Percentiles rank a stretch among this genome's conserved stretches.
Evolutionary conservation across 441 rosid species (phyloP).

Genomic region (Mallotus japonicus): DNA sequence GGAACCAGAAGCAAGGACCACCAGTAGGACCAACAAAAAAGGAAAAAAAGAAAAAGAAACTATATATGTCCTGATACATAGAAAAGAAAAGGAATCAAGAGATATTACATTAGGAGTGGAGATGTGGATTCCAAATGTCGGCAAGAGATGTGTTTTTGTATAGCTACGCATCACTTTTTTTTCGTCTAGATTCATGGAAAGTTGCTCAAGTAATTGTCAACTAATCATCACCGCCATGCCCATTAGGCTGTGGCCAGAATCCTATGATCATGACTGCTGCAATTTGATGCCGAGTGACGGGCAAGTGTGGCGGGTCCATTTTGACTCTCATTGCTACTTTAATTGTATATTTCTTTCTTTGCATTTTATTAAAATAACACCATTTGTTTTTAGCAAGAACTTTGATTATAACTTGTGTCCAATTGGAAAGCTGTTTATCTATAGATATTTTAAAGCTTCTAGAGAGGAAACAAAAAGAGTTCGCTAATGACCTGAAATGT

Average conservation of each 20-base stretch:
- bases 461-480: neutral
- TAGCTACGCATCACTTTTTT: conserved; percentile 31
- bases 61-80: neutral
- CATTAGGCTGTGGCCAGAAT: conserved; percentile 36
- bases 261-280: conserved; percentile 34
- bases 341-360: neutral
- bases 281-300: conserved; percentile 28
- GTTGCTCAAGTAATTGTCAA: conserved; percentile 41
- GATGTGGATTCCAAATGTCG: conserved; percentile 40
- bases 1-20: conserved; percentile 47
- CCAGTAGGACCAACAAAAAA: conserved; percentile 7
- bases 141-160: conserved; percentile 17
- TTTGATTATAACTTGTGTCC: neutral
- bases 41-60: neutral
- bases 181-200: conserved; percentile 44
- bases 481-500: no score
- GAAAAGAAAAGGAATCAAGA: conserved; percentile 20
- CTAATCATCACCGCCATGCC: conserved; percentile 52
- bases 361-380: neutral
- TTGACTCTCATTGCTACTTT: neutral
- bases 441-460: neutral
- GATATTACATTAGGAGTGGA: conserved; percentile 23
- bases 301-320: conserved; percentile 3
- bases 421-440: neutral
- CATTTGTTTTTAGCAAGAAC: neutral